Evolutionary conservation across 495 filamentous ascomycete species (phyloP).

Genomic region (Podospora fimiseda): DNA sequence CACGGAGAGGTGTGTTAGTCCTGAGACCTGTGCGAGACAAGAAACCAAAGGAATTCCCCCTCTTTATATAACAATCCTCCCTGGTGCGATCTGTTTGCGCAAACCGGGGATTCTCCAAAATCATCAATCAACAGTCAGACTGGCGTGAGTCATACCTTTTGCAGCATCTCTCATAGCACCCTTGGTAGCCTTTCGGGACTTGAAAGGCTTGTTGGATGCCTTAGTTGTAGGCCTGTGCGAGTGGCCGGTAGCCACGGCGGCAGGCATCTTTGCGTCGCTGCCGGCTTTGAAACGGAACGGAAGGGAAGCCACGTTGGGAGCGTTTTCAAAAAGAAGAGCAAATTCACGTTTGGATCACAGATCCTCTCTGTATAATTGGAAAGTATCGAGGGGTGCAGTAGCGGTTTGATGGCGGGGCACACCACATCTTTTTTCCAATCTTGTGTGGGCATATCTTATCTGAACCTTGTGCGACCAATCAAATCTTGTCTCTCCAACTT

Average conservation of each 20-base stretch:
- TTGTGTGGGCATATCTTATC: slow-evolving; percentile 30
- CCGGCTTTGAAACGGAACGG: slow-evolving; percentile 85
- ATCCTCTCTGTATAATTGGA: too few species aligned
- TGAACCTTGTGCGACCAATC: slow-evolving; percentile 14
- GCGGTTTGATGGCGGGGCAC: slow-evolving; percentile 25
- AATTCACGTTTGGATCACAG: too few species aligned
- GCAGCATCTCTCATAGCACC: slow-evolving; percentile 69
- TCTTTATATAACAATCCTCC: background rate
- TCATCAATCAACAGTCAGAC: background rate
- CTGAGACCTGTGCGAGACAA: background rate
- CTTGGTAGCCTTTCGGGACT: slow-evolving; percentile 84
- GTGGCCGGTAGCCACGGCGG: slow-evolving; percentile 52
- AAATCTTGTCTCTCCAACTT: slow-evolving; percentile 10
- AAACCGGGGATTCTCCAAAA: background rate
- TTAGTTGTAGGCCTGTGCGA: slow-evolving; percentile 93
- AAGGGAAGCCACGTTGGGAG: slow-evolving; percentile 56
- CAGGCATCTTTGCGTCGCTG: slow-evolving; percentile 58
- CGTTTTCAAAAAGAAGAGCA: background rate
- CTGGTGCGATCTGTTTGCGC: background rate
- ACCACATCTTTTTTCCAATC: slow-evolving; percentile 22
- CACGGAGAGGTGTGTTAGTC: slow-evolving; percentile 8
- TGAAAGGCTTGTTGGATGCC: slow-evolving; percentile 76
- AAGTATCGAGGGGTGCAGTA: slow-evolving; percentile 8
- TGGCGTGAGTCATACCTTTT: slow-evolving; percentile 57
- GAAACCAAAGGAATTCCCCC: background rate